Percentiles rank a stretch among this genome's conserved stretches.
Evolutionary conservation across 768 basidiomycete genomes (phyloP).

Genomic region (Boletus subparvulus): DNA sequence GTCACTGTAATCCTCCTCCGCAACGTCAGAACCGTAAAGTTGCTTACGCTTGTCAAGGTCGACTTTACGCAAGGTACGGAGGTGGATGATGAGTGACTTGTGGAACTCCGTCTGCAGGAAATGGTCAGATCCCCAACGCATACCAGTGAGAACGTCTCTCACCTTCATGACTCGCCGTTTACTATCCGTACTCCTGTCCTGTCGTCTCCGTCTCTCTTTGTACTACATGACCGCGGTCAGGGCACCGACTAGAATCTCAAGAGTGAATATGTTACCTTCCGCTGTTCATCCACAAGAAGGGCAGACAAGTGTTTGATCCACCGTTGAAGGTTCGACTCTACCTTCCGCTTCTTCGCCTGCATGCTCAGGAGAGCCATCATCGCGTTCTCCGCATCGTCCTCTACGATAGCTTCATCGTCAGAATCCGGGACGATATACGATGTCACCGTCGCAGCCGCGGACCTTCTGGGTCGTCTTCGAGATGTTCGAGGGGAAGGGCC

Average conservation of each 20-base stretch:
- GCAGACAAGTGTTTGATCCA: constrained; percentile 69
- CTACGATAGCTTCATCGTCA: constrained; percentile 60
- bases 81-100: constrained; percentile 55
- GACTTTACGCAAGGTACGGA: constrained; percentile 60
- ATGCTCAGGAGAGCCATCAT: constrained; percentile 31
- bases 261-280: constrained; percentile 49
- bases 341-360: constrained; percentile 37
- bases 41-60: constrained; percentile 52
- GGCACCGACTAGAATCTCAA: background rate
- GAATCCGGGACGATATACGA: constrained; percentile 71
- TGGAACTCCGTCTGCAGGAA: constrained; percentile 62
- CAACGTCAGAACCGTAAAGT: constrained; percentile 40
- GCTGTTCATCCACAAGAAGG: constrained; percentile 63
- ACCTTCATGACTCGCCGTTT: constrained; percentile 64
- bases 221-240: constrained; percentile 41
- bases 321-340: constrained; percentile 50
- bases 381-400: constrained; percentile 37
- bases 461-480: constrained; percentile 60
- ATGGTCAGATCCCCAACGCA: background rate
- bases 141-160: constrained; percentile 11
- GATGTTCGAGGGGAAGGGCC: constrained; percentile 27
- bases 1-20: constrained; percentile 37
- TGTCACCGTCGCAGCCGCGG: constrained; percentile 48
- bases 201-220: constrained; percentile 58
- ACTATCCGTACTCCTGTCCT: constrained; percentile 46